These are phyloP conservation scores for Noccaea bulbosa DNA, from an alignment of 345 rosid genomes.

Conservation along the genomic window DNA sequence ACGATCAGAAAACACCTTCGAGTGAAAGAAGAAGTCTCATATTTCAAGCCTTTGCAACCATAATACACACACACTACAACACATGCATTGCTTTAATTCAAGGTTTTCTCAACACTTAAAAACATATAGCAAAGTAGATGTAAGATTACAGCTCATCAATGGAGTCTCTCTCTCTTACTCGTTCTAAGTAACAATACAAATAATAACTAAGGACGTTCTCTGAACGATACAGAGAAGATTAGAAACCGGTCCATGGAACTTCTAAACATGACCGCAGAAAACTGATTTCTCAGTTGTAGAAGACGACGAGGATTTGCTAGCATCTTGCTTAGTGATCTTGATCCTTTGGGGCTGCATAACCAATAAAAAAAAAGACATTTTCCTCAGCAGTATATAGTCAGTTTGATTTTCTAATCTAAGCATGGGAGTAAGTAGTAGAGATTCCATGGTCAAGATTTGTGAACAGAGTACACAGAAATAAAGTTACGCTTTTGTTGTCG, in stretches of 20 bases:
- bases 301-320: slow-evolving; percentile 46
- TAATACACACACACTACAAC: slow-evolving; percentile 27
- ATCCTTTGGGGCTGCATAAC: slow-evolving; percentile 63
- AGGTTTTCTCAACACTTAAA: slow-evolving; percentile 6
- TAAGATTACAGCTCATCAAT: slow-evolving; percentile 31
- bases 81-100: slow-evolving; percentile 30
- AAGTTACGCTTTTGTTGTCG: slow-evolving; percentile 65
- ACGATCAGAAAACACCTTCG: neutral
- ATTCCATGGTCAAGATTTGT: neutral
- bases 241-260: slow-evolving; percentile 5
- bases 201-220: slow-evolving; percentile 22
- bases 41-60: slow-evolving; percentile 1
- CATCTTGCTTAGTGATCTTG: slow-evolving; percentile 64
- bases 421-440: neutral
- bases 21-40: slow-evolving; percentile 1
- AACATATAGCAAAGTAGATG: slow-evolving; percentile 25
- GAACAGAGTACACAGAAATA: slow-evolving; percentile 1
- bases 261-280: slow-evolving; percentile 53
- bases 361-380: neutral
- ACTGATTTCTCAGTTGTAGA: slow-evolving; percentile 55
- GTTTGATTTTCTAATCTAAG: slow-evolving; percentile 17
- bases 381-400: slow-evolving; percentile 8
- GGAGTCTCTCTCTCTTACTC: slow-evolving; percentile 20
- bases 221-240: neutral
- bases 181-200: slow-evolving; percentile 24